phyloP scores from a whole-genome alignment of 768 basidiomycete species.

The Antrodiella citrinella region DNA sequence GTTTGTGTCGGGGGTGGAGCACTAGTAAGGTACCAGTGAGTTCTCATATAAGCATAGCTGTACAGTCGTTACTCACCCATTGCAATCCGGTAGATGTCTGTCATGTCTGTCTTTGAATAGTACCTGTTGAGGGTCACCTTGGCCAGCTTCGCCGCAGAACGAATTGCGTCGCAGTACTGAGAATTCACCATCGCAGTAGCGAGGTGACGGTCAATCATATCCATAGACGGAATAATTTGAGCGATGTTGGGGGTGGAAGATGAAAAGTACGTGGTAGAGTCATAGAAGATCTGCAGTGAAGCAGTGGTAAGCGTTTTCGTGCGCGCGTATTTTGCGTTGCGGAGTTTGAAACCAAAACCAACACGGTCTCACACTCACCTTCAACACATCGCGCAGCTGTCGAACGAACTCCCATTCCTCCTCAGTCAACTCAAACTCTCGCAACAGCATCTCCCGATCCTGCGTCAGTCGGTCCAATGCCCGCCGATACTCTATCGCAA shows the following conservation, averaged over 20 bases:
- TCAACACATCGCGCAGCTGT: conserved; percentile 24
- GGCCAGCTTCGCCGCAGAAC: conserved; percentile 19
- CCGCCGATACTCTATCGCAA: conserved; percentile 20
- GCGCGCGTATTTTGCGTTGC: too few species aligned
- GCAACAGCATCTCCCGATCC: conserved; percentile 11
- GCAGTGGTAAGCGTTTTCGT: background rate
- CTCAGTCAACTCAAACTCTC: conserved; percentile 15
- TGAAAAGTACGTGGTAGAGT: conserved; percentile 3
- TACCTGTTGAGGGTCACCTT: conserved; percentile 26
- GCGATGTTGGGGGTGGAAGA: conserved; percentile 18
- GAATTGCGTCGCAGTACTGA: conserved; percentile 15
- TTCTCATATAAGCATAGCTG: background rate
- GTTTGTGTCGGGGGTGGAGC: conserved; percentile 21
- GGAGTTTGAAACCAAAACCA: background rate
- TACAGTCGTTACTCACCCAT: conserved; percentile 18
- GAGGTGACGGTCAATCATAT: conserved; percentile 23
- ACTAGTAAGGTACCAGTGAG: background rate
- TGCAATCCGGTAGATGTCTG: conserved; percentile 18
- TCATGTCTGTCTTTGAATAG: conserved; percentile 23
- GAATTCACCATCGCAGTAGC: conserved; percentile 9
- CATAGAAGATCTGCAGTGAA: conserved; percentile 1
- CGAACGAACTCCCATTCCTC: conserved; percentile 27
- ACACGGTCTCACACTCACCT: conserved; percentile 11
- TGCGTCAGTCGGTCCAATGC: conserved; percentile 22
- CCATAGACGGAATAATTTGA: conserved; percentile 31